Evolutionary conservation across 768 basidiomycete genomes (phyloP).

Genomic region (Lentinula detonsa): DNA sequence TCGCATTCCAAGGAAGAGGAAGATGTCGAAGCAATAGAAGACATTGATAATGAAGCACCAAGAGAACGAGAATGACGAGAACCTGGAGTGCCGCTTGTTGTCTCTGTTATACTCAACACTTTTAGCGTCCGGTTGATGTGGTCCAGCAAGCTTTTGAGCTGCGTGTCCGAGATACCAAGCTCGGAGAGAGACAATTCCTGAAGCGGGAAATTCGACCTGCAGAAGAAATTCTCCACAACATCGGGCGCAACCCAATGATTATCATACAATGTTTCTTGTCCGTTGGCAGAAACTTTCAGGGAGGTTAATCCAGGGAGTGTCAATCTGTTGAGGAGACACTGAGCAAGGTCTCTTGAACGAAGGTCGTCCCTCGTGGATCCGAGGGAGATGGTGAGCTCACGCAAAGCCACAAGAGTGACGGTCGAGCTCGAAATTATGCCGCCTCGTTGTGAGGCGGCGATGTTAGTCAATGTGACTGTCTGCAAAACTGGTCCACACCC

Average conservation of each 20-base stretch:
- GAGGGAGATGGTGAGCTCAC: neutral
- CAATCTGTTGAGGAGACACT: neutral
- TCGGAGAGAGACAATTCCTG: neutral
- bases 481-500: too few relatives aligned
- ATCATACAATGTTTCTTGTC: neutral
- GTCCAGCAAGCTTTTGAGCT: neutral
- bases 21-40: neutral
- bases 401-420: neutral
- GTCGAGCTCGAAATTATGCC: neutral
- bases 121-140: neutral
- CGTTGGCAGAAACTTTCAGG: neutral
- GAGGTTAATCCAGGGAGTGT: neutral
- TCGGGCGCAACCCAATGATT: neutral
- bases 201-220: neutral
- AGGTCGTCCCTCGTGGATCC: neutral
- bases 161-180: neutral
- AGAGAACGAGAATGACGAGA: neutral
- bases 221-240: neutral
- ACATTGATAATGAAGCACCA: too few relatives aligned
- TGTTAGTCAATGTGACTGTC: neutral
- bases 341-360: neutral
- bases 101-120: neutral
- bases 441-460: neutral
- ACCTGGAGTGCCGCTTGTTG: neutral
- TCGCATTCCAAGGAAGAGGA: neutral